Conservation (phyloP, 2,329 filamentous ascomycete genomes). For the Neonectria sp. region DNA sequence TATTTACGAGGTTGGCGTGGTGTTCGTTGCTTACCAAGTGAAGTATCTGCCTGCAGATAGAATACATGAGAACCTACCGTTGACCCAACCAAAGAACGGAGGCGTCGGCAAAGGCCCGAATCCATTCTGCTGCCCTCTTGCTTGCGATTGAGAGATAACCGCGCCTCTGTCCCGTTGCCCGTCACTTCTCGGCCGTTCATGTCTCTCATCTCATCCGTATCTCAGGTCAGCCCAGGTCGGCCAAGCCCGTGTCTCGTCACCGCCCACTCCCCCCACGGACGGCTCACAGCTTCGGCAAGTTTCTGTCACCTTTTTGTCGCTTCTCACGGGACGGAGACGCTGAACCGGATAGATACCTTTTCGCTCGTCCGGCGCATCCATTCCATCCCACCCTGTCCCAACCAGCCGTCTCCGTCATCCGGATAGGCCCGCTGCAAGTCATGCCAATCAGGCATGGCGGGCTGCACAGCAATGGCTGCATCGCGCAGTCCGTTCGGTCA, state of each 20-base stretch:
- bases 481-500: constrained; percentile 17
- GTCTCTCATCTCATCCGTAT: not conserved
- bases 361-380: constrained; percentile 17
- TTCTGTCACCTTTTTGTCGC: not conserved
- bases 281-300: constrained; percentile 7
- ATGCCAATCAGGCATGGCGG: constrained; percentile 48
- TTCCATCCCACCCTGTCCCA: constrained; percentile 9
- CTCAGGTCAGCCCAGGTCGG: constrained; percentile 20
- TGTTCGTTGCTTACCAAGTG: constrained; percentile 13
- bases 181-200: not conserved
- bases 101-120: constrained; percentile 30
- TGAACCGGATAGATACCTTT: not conserved
- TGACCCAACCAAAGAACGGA: constrained; percentile 8
- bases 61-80: constrained; percentile 4
- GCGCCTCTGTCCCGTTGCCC: not conserved
- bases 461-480: constrained; percentile 15
- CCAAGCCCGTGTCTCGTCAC: constrained; percentile 12
- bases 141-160: not conserved
- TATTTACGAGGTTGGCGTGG: constrained; percentile 13
- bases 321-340: not conserved
- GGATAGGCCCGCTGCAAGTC: constrained; percentile 50
- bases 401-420: constrained; percentile 34
- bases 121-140: not conserved
- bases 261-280: constrained; percentile 11
- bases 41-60: constrained; percentile 10